Evolutionary conservation across 2,329 filamentous ascomycete species (phyloP).

Genomic region (Neurospora crassa): DNA sequence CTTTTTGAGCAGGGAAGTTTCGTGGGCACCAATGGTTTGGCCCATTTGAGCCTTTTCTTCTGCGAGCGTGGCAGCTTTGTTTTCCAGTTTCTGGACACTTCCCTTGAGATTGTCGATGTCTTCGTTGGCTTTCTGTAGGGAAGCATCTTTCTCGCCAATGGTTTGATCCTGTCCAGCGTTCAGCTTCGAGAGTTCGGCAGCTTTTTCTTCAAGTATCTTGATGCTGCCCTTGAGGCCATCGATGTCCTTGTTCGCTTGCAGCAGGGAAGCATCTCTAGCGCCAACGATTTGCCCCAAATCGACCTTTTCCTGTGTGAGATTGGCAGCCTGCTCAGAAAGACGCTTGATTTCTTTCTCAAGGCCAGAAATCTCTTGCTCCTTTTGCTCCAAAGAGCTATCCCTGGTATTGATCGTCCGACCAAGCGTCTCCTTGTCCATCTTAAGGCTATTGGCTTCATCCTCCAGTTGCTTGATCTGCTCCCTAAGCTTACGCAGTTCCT

Average conservation of each 20-base stretch:
- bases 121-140: neutral
- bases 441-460: neutral
- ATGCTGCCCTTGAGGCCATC: neutral
- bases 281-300: neutral
- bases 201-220: neutral
- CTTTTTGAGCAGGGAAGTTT: neutral
- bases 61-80: neutral
- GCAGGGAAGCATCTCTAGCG: neutral
- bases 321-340: neutral
- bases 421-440: neutral
- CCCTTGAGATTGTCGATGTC: neutral
- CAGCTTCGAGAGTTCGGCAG: neutral
- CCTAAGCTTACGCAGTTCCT: neutral
- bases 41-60: neutral
- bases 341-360: neutral
- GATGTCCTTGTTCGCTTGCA: neutral
- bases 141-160: neutral
- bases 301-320: neutral
- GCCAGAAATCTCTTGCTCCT: neutral
- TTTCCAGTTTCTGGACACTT: neutral
- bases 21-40: neutral
- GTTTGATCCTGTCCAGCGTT: neutral
- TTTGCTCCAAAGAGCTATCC: neutral
- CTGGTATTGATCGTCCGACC: neutral
- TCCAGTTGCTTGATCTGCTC: neutral